These are phyloP conservation scores for Pholiota microspora DNA, from an alignment of 768 basidiomycete species.

Conservation along the genomic window DNA sequence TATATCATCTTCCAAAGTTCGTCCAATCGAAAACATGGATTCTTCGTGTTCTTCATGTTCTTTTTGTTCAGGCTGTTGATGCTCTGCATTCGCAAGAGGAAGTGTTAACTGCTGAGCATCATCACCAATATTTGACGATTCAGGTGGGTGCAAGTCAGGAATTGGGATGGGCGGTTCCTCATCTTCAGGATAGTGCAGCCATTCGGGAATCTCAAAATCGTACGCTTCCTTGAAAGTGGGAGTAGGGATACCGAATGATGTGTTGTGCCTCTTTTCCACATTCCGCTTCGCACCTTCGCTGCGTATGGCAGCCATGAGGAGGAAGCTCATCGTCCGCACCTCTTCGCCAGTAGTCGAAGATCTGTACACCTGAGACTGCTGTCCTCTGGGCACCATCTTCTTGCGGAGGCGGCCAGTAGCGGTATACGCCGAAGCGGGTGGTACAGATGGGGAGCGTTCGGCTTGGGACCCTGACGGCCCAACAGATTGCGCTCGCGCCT, in stretches of 20 bases:
- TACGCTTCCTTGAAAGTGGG: conserved; percentile 9
- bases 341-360: conserved; percentile 10
- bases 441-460: conserved; percentile 6
- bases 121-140: background rate
- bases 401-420: background rate
- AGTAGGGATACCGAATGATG: conserved; percentile 48
- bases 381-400: conserved; percentile 3
- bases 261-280: conserved; percentile 49
- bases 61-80: background rate
- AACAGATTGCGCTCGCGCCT: background rate
- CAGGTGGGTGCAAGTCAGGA: background rate
- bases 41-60: too few relatives aligned
- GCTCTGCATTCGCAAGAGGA: background rate
- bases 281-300: conserved; percentile 37
- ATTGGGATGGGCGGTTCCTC: conserved; percentile 3
- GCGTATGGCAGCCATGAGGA: conserved; percentile 51
- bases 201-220: conserved; percentile 59
- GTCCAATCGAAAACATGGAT: too few relatives aligned
- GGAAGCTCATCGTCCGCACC: conserved; percentile 18
- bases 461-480: background rate
- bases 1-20: background rate
- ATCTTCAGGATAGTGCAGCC: conserved; percentile 32
- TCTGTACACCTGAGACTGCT: conserved; percentile 6
- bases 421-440: background rate
- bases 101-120: background rate